Base-by-base conservation (phyloP, 2,329 filamentous ascomycete species). In the Emmonsia crescens region DNA sequence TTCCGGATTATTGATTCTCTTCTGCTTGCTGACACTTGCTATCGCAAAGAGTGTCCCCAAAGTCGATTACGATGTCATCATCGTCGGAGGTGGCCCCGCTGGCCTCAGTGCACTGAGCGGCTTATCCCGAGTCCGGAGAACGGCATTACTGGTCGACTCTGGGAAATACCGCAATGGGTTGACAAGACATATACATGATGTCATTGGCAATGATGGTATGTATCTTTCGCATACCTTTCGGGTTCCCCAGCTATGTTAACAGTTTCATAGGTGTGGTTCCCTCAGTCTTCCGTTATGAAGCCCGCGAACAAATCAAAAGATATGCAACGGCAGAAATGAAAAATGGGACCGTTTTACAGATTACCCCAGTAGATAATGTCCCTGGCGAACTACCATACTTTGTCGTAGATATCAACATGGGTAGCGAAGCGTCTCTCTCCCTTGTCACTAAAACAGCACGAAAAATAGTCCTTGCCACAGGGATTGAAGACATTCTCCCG, bases 161-260 rank as follows among this genome's bases (percentile, higher is more conserved):
- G 80, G 79, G 14, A 74, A 78, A 36, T 86, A 86, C 65, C 80
- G 84, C 59, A 86, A 86, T 67, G 76, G 60, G 1, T 73, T 77
- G 0, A 85, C 84, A 0, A 73, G 83, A 16, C 78, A 84, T 64
- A 81, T 85, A 77, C 84, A 86, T 70, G 84, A 86, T 68, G 80
- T 86, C 0, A 74, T 85, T 31, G 83, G 83, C 2, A 82, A 78
- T 61, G 83, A 86, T 59, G 83, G 83, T 84, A 67, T 9, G 64
- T 68, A 54, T 19, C 21, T 10, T 6, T 19, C n/a, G 9, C 52
- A 21, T 38, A 40, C 29, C 16, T 56, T 52, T n/a, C 46, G 10
- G 51, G 24, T 59, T 29, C n/a, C 51, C 8, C 19, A 14, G 19
- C 27, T n/a, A 64, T 63, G 60, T 6, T 64, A 57, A 16, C 61